phyloP scores from a whole-genome alignment of 2,329 filamentous ascomycete genomes.

The Thermochaetoides dissita region DNA sequence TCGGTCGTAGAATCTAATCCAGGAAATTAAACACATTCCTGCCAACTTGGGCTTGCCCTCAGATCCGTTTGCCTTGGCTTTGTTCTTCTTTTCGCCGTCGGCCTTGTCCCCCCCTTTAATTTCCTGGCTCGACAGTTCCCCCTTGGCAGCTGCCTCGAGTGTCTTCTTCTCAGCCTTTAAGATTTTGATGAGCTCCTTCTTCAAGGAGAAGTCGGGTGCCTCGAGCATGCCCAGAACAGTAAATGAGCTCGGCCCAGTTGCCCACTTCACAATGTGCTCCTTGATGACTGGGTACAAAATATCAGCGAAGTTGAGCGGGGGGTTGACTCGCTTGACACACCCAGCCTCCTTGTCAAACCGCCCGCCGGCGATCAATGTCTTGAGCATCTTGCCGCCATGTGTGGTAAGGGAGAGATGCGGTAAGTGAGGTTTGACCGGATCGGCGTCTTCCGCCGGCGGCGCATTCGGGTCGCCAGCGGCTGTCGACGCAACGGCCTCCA shows the following conservation, averaged over 20 bases:
- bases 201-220: constrained; percentile 53
- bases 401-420: constrained; percentile 47
- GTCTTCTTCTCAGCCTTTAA: constrained; percentile 61
- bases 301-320: constrained; percentile 66
- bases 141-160: constrained; percentile 52
- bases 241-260: constrained; percentile 72
- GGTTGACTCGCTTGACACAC: constrained; percentile 55
- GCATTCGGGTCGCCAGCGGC: constrained; percentile 42
- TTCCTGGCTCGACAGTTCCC: constrained; percentile 41
- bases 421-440: constrained; percentile 19
- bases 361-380: constrained; percentile 79
- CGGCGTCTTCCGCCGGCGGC: constrained; percentile 24
- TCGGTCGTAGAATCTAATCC: no score
- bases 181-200: constrained; percentile 50
- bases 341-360: constrained; percentile 65
- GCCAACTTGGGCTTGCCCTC: constrained; percentile 23
- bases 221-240: constrained; percentile 73
- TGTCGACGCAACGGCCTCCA: constrained; percentile 54
- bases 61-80: constrained; percentile 31
- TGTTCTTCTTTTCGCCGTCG: constrained; percentile 34
- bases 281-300: constrained; percentile 72
- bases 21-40: no score
- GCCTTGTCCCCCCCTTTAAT: constrained; percentile 29
- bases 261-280: constrained; percentile 65
- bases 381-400: constrained; percentile 69